Percentiles rank a stretch among this genome's conserved stretches.
Evolutionary conservation across 2,329 filamentous ascomycete genomes (phyloP).

Genomic region (Chalara sp.): DNA sequence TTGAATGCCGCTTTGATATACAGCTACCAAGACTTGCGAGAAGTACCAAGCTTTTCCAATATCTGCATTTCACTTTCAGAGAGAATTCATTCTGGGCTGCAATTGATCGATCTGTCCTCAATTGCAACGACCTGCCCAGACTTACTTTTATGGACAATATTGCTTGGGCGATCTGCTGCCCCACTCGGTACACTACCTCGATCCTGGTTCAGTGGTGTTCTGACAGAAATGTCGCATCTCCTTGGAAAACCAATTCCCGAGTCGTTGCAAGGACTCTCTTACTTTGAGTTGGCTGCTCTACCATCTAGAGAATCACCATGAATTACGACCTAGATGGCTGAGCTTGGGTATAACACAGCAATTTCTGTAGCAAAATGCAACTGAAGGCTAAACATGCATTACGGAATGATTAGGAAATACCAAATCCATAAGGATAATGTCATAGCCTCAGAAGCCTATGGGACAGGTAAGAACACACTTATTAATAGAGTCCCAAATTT

Average conservation of each 20-base stretch:
- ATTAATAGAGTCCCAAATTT: too few relatives aligned
- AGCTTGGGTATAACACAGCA: too few relatives aligned
- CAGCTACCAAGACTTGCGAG: conserved; percentile 4
- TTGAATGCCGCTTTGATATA: conserved; percentile 6
- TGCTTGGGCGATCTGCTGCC: conserved; percentile 3
- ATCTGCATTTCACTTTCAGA: conserved; percentile 1
- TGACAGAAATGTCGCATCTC: neutral
- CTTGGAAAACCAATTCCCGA: neutral
- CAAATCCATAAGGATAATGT: too few relatives aligned
- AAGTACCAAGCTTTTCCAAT: conserved; percentile 6
- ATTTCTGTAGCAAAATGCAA: too few relatives aligned
- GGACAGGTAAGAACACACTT: too few relatives aligned
- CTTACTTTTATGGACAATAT: conserved; percentile 5
- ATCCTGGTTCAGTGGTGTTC: conserved; percentile 1
- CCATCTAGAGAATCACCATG: too few relatives aligned
- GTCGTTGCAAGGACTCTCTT: neutral
- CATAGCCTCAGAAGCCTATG: too few relatives aligned
- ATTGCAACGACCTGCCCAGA: conserved; percentile 1
- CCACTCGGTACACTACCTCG: neutral
- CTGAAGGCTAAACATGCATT: too few relatives aligned
- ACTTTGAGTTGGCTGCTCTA: conserved; percentile 5
- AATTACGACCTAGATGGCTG: too few relatives aligned
- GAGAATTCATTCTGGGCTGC: conserved; percentile 4
- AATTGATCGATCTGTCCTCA: neutral
- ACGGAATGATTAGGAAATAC: too few relatives aligned